Conservation (phyloP, 2,329 filamentous ascomycete genomes). For the Fusarium poae region DNA sequence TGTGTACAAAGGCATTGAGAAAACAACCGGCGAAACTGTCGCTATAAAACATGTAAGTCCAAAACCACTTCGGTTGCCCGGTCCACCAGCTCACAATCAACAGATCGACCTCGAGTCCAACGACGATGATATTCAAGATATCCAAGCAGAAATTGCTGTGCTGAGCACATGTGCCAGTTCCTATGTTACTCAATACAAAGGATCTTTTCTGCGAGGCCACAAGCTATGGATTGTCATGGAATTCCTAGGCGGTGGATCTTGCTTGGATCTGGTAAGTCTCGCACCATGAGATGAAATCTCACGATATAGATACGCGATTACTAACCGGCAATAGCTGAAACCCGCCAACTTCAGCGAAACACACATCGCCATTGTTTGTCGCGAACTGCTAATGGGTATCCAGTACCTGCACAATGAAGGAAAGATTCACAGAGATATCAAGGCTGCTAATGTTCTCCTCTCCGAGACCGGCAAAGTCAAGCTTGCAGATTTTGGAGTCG, state of each 20-base stretch:
- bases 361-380: constrained; percentile 94
- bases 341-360: constrained; percentile 88
- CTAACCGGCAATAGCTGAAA: constrained; percentile 74
- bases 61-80: constrained; percentile 22
- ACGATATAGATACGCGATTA: constrained; percentile 7
- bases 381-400: constrained; percentile 88
- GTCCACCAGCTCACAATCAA: constrained; percentile 32
- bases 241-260: constrained; percentile 93
- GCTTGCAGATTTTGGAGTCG: constrained; percentile 96
- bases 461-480: constrained; percentile 92
- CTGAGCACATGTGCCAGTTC: constrained; percentile 94
- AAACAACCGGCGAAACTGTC: constrained; percentile 88
- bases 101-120: constrained; percentile 99
- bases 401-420: constrained; percentile 94
- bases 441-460: constrained; percentile 95
- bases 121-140: constrained; percentile 98
- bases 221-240: constrained; percentile 99
- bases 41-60: constrained; percentile 92
- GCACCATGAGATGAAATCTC: neutral
- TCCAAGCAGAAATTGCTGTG: constrained; percentile 96
- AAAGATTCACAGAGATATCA: constrained; percentile 97
- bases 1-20: constrained; percentile 97
- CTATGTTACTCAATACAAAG: constrained; percentile 95
- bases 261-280: constrained; percentile 82
- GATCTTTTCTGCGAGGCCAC: constrained; percentile 93